Evolutionary conservation across 2,329 filamentous ascomycete species (phyloP), one percentile per base, ranked within the genome.

Genomic region (Venturia asperata): DNA sequence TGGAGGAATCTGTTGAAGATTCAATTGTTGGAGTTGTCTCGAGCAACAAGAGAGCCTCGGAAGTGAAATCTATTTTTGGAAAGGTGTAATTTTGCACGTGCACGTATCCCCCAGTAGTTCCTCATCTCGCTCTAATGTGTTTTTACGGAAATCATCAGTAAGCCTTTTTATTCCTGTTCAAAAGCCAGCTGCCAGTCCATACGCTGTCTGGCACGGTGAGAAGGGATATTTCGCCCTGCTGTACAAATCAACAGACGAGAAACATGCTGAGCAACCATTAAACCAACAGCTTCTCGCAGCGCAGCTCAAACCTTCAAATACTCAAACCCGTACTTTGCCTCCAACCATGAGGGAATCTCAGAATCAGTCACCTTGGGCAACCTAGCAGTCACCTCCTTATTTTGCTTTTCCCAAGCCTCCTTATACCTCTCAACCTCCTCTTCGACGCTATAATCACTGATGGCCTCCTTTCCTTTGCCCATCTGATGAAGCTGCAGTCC

Each of bases 371-470:
- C 70, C 58, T 68, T 69, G 0, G 72, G 72, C 63, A 74, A 63
- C 13, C 72, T 65, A 13, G 64, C 65, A 21, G 67, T 68, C 68
- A 72, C 73, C 63, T 72, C 67, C 64, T 68, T 66, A 41, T 71
- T 72, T 63, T 74, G 72, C 61, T 66, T 68, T 47, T 71, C 67
- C 43, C 70, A 68, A 24, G 70, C 71, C 41, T 71, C 68, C 9
- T 71, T 56, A 69, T 71, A 73, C 37, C 71, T 65, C 66, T 70
- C 63, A n/a, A 74, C 71, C 63, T 73, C 72, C 19, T 56, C 66
- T 65, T 72, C 68, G 37, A 72, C 70, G 61, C 71, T 72, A 69
- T 69, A 74, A 65, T 74, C 72, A 62, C 71, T 73, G 10, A 71
- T 67, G 42, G 69, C 24, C 19, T 65, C 64, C n/a, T 72, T 68